phyloP scores from a whole-genome alignment of 805 yeast species.

The Candida sphagnicola region DNA sequence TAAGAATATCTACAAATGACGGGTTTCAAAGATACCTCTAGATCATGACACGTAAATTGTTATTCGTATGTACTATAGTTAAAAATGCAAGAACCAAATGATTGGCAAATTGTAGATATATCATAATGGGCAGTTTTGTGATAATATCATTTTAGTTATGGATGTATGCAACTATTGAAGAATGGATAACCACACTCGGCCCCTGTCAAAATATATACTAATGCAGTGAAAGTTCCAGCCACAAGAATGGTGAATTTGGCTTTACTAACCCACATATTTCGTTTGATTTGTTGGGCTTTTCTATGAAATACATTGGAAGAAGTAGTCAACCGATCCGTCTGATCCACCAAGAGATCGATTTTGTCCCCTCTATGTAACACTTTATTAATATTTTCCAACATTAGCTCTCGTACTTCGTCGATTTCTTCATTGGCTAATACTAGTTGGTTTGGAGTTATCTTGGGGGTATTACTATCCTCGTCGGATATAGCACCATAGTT shows the following conservation, averaged over 20 bases:
- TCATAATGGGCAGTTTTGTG: no score
- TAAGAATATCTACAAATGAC: no score
- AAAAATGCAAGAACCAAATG: neutral
- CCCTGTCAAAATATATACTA: conserved; percentile 46
- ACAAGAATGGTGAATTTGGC: conserved; percentile 38
- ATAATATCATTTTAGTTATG: no score
- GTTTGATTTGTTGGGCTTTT: conserved; percentile 57
- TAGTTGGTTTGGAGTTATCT: conserved; percentile 34
- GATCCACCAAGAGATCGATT: conserved; percentile 66
- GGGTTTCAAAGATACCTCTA: no score
- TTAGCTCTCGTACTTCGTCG: conserved; percentile 59
- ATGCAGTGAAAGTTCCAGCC: conserved; percentile 15
- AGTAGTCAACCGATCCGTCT: conserved; percentile 69
- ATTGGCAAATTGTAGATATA: no score
- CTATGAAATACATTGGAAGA: conserved; percentile 68
- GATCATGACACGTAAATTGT: neutral
- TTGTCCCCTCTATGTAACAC: conserved; percentile 77
- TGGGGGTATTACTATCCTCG: conserved; percentile 8
- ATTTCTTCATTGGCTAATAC: conserved; percentile 50
- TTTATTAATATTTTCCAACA: conserved; percentile 71
- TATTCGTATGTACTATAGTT: neutral
- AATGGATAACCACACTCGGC: conserved; percentile 53
- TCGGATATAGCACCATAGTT: conserved; percentile 30
- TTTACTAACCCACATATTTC: conserved; percentile 69
- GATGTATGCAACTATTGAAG: conserved; percentile 30